Base-by-base conservation (phyloP, 495 filamentous ascomycete species). In the Penicillium bovifimosum region DNA sequence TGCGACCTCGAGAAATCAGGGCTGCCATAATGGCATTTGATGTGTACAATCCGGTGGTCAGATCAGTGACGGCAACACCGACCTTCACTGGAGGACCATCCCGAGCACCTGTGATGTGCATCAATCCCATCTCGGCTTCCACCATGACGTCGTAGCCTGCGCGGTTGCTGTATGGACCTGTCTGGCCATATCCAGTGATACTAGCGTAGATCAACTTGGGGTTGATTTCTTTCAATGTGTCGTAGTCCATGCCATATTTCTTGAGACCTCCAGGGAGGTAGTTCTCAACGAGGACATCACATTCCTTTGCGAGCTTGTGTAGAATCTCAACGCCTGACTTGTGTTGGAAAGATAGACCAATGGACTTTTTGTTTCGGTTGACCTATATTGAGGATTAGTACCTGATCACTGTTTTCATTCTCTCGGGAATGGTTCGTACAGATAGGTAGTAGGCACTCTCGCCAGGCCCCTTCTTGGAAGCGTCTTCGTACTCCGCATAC, bases 91-190 rank as follows among this genome's bases (percentile, higher is more conserved):
- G 95, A 2, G 90, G 87, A 0, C 93, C 90, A 50, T 95, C 89
- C 57, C 88, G 73, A 36, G 77, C 76, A 9, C 93, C 93, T 0
- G 93, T 98, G 48, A 98, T 97, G 65, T 98, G 95, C 93, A 98
- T 98, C 49, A 98, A 64, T 5, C 93, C 93, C 75, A 98, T 90
- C 68, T 97, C 93, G 36, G 92, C 95, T 70, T 98, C 93, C 0
- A 98, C 95, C 91, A 98, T 97, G 51, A 98, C 95, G 69, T 98
- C 93, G 74, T 98, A 98, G 9, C 93, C 93, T 8, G 93, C 90
- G 6, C 95, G 80, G 41, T 84, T 81, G 14, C 85, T 85, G 67
- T 96, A 96, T 0, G 95, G 95, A 0, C 93, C 93, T 2, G 88
- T 96, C 67, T 98, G 93, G 3, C 93, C 93, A 59, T 89, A 89